These are phyloP conservation scores for Tulasnella calospora DNA, from an alignment of 768 basidiomycete species.

Conservation along the genomic window DNA sequence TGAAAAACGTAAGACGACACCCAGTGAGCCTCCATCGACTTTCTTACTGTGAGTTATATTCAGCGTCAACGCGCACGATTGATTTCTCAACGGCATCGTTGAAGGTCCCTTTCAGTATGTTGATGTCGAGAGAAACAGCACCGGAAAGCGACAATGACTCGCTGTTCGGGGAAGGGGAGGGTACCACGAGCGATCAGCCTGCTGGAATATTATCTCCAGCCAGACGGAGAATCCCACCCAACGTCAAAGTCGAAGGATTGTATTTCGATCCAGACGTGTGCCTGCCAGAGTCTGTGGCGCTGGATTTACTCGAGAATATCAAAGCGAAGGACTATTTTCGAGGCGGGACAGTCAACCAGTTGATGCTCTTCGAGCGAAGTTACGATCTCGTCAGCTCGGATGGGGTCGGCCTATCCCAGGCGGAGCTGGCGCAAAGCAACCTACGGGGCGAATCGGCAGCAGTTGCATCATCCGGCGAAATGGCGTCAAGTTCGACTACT, in stretches of 20 bases:
- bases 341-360: constrained; percentile 55
- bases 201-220: background rate
- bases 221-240: background rate
- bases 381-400: constrained; percentile 27
- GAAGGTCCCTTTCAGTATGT: background rate
- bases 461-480: constrained; percentile 31
- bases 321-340: constrained; percentile 33
- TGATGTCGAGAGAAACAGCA: background rate
- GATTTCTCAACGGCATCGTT: background rate
- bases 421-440: background rate
- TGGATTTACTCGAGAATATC: constrained; percentile 18
- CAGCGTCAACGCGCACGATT: background rate
- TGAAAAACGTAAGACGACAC: background rate
- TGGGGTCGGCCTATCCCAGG: constrained; percentile 15
- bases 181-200: background rate
- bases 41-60: background rate
- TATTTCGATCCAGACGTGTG: constrained; percentile 26
- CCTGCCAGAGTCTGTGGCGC: constrained; percentile 23
- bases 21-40: background rate
- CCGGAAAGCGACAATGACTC: constrained; percentile 12
- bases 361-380: constrained; percentile 75
- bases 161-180: constrained; percentile 17
- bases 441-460: constrained; percentile 28
- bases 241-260: constrained; percentile 16
- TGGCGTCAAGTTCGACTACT: constrained; percentile 33